A percentile compares a stretch with the other conserved stretches of the same genome.
phyloP scores from a whole-genome alignment of 768 basidiomycete species.

The Lactarius sanguifluus region DNA sequence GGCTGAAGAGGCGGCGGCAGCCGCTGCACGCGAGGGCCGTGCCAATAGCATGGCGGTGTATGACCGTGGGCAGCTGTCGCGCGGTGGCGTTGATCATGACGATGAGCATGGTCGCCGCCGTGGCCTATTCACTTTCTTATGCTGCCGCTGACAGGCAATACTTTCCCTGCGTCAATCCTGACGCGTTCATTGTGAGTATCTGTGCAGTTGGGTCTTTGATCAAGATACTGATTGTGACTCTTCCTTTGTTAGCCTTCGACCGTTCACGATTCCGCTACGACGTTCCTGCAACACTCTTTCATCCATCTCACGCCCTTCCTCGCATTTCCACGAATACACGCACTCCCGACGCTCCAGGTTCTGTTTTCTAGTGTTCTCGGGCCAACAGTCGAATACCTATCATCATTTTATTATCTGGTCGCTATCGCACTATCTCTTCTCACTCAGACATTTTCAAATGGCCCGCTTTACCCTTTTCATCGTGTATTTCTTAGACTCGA shows the following conservation, averaged over 20 bases:
- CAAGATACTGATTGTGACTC: not conserved
- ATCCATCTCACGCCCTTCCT: constrained; percentile 8
- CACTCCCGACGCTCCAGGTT: constrained; percentile 9
- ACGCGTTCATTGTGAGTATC: constrained; percentile 14
- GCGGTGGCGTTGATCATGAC: constrained; percentile 59
- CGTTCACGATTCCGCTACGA: constrained; percentile 18
- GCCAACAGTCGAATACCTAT: constrained; percentile 11
- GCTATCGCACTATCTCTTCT: constrained; percentile 11
- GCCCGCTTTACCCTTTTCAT: constrained; percentile 9
- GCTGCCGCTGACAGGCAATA: constrained; percentile 57
- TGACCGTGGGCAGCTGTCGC: constrained; percentile 62
- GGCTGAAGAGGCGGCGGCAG: constrained; percentile 45
- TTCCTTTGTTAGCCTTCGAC: constrained; percentile 14
- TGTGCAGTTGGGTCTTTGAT: not conserved
- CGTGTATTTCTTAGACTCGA: constrained; percentile 14
- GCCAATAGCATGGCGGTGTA: constrained; percentile 60
- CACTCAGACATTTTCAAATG: not conserved
- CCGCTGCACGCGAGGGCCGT: constrained; percentile 41
- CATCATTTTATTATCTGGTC: constrained; percentile 8
- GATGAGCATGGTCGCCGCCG: constrained; percentile 59
- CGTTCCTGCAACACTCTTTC: constrained; percentile 7
- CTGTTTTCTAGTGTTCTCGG: constrained; percentile 19
- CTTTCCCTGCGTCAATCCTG: not conserved
- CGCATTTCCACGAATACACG: constrained; percentile 20
- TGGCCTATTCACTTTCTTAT: constrained; percentile 64